These are phyloP conservation scores for Aquilaria yunnanensis DNA, from an alignment of 345 rosid genomes.

Conservation along the genomic window DNA sequence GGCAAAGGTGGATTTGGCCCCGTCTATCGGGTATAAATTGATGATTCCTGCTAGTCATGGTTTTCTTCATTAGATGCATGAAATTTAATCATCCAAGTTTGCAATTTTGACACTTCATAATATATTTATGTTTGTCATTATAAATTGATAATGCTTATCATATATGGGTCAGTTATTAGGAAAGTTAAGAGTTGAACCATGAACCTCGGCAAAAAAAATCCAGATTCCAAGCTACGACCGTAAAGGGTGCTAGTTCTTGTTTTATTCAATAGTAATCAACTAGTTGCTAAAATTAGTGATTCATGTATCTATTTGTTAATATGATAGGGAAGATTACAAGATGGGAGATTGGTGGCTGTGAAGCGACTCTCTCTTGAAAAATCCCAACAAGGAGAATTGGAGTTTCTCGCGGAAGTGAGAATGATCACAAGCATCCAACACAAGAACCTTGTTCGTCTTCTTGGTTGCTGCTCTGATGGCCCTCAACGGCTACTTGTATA, in stretches of 20 bases:
- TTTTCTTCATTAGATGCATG: no score
- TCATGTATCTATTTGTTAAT: not conserved
- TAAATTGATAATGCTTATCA: no score
- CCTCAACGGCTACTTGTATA: conserved; percentile 56
- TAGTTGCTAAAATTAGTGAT: not conserved
- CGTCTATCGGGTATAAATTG: conserved; percentile 41
- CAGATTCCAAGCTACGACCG: no score
- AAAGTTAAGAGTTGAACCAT: no score
- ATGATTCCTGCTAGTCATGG: no score
- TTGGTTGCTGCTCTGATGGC: conserved; percentile 63
- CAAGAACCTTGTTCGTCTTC: conserved; percentile 61
- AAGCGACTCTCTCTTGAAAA: conserved; percentile 40
- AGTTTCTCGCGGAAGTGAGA: conserved; percentile 62
- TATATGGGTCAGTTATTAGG: no score
- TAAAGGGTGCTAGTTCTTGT: no score
- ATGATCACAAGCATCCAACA: conserved; percentile 77
- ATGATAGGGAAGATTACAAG: conserved; percentile 46
- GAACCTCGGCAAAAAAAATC: no score
- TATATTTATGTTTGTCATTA: no score
- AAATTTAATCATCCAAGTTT: no score
- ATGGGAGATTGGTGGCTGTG: conserved; percentile 50
- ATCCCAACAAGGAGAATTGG: conserved; percentile 66
- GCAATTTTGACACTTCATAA: no score
- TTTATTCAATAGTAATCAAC: no score
- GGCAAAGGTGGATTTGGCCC: conserved; percentile 72